Evolutionary conservation across 2,329 filamentous ascomycete genomes (phyloP).

Genomic region (Aspergillus puulaauensis): DNA sequence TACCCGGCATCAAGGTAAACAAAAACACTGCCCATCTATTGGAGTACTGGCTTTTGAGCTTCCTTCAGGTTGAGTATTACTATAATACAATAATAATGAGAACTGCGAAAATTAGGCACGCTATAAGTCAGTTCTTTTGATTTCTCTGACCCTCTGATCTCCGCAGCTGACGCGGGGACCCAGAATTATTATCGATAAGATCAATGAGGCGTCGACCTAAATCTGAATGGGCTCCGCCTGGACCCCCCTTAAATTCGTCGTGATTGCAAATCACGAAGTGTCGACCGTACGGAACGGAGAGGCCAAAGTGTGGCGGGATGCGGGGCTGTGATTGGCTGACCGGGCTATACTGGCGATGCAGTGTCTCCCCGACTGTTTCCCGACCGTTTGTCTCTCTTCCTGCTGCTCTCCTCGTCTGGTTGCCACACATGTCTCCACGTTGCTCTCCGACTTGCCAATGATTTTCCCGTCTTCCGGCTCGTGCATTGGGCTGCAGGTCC

Average conservation of each 20-base stretch:
- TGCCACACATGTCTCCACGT: slow-evolving; percentile 19
- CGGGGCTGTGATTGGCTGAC: slow-evolving; percentile 19
- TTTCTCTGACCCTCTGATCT: background rate
- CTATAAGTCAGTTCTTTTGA: background rate
- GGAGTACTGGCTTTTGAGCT: no score
- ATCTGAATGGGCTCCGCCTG: background rate
- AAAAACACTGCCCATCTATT: no score
- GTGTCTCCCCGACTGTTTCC: slow-evolving; percentile 2
- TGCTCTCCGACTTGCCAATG: slow-evolving; percentile 19
- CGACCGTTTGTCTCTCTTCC: background rate
- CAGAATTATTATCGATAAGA: background rate
- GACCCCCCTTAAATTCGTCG: background rate
- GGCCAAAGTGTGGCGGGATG: slow-evolving; percentile 20
- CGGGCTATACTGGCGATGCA: slow-evolving; percentile 12
- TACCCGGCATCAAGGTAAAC: no score
- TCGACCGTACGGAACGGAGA: slow-evolving; percentile 10
- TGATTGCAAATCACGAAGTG: background rate
- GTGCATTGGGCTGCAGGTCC: slow-evolving; percentile 4
- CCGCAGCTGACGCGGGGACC: background rate
- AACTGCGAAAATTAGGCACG: background rate
- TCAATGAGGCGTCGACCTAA: background rate
- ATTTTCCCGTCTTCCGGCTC: background rate
- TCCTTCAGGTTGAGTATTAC: no score
- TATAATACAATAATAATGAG: no score
- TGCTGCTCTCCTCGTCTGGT: slow-evolving; percentile 9